phyloP scores from a whole-genome alignment of 192 early-diverging fungal species.

The Linnemannia exigua region DNA sequence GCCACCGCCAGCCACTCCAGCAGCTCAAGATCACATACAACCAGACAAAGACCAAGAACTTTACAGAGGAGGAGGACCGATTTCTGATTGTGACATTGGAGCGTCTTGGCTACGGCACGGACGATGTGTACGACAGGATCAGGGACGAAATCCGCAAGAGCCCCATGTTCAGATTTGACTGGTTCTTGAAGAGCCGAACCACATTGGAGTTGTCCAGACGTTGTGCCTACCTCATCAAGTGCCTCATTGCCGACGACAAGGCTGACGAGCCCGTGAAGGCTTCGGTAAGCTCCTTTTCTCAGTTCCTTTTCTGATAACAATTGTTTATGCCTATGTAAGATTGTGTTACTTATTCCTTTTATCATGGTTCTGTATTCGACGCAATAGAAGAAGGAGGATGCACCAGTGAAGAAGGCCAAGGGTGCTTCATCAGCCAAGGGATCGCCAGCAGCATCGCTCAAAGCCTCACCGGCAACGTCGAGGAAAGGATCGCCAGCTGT shows the following conservation, averaged over 20 bases:
- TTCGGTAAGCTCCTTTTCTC: background rate
- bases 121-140: constrained; percentile 96
- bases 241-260: constrained; percentile 44
- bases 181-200: constrained; percentile 98
- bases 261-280: constrained; percentile 29
- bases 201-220: constrained; percentile 86
- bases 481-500: constrained; percentile 41
- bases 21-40: constrained; percentile 93
- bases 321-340: background rate
- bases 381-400: constrained; percentile 43
- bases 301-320: background rate
- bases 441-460: constrained; percentile 30
- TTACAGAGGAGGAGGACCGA: constrained; percentile 97
- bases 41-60: constrained; percentile 90
- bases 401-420: constrained; percentile 30
- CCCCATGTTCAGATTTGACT: constrained; percentile 94
- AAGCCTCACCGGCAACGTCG: constrained; percentile 38
- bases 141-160: constrained; percentile 86
- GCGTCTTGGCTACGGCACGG: constrained; percentile 89
- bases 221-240: constrained; percentile 84
- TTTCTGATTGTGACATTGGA: constrained; percentile 93
- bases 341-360: background rate
- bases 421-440: constrained; percentile 29
- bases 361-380: background rate
- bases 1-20: constrained; percentile 85